Evolutionary conservation across 2,329 filamentous ascomycete species (phyloP).

Genomic region (Dactylellina sp.): DNA sequence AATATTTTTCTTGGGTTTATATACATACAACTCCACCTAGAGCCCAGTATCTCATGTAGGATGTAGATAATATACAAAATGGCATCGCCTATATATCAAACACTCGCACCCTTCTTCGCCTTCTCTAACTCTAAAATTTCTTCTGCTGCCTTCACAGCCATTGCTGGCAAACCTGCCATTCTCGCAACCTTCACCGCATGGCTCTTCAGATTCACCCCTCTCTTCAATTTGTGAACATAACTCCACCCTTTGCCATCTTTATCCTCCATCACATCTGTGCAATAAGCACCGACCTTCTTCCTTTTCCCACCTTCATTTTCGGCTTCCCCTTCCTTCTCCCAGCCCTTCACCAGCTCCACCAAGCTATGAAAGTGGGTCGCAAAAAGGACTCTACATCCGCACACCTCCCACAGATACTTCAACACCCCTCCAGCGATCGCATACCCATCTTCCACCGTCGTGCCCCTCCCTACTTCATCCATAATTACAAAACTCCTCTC

Average conservation of each 20-base stretch:
- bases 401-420: conserved; percentile 82
- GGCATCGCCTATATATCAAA: too few relatives aligned
- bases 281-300: conserved; percentile 77
- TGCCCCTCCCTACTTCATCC: conserved; percentile 96
- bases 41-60: too few relatives aligned
- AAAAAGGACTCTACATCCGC: conserved; percentile 84
- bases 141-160: conserved; percentile 75
- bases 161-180: conserved; percentile 72
- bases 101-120: neutral
- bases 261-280: conserved; percentile 87
- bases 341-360: conserved; percentile 76
- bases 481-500: conserved; percentile 91
- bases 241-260: conserved; percentile 75
- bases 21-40: too few relatives aligned
- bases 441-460: conserved; percentile 89
- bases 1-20: too few relatives aligned
- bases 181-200: conserved; percentile 95
- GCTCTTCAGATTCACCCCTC: conserved; percentile 84
- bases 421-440: conserved; percentile 91
- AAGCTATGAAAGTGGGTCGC: conserved; percentile 94
- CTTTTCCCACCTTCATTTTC: conserved; percentile 62
- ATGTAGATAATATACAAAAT: too few relatives aligned
- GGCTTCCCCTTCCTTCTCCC: conserved; percentile 60
- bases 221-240: conserved; percentile 84
- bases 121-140: conserved; percentile 67